Evolutionary conservation across 78 protist species (phyloP).

Genomic region (Pigoraptor vietnamica): DNA sequence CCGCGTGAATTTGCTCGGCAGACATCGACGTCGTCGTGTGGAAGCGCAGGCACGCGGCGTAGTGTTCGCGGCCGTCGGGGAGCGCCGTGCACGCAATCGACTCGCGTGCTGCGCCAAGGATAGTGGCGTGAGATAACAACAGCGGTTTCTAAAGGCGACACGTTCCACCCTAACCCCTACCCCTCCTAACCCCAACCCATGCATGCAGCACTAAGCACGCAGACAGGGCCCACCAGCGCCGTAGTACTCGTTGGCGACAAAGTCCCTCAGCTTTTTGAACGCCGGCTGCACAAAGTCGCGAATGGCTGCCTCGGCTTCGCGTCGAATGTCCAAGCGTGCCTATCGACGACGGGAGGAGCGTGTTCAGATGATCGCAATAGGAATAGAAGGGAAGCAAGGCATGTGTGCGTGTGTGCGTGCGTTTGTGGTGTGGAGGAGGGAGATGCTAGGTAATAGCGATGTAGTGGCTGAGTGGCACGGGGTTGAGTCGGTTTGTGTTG

Average conservation of each 20-base stretch:
- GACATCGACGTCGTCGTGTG: neutral
- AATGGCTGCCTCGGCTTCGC: neutral
- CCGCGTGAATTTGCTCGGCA: neutral
- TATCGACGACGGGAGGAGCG: too few species aligned
- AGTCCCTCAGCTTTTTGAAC: neutral
- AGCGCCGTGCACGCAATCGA: neutral
- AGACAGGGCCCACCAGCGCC: neutral
- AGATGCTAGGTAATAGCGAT: too few species aligned
- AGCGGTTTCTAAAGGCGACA: too few species aligned
- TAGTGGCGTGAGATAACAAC: too few species aligned
- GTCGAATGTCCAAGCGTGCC: neutral
- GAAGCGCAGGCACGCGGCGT: neutral
- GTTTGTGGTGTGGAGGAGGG: too few species aligned
- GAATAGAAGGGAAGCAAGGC: too few species aligned
- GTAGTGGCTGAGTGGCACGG: too few species aligned
- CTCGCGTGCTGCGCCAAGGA: neutral
- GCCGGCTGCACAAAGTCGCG: neutral
- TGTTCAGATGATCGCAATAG: too few species aligned
- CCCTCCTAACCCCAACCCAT: neutral
- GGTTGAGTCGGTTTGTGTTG: too few species aligned
- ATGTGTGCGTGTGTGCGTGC: neutral
- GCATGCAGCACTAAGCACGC: neutral
- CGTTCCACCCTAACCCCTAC: neutral
- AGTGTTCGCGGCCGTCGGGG: neutral
- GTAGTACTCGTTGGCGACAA: neutral